These are phyloP conservation scores for Sporothrix euskadiensis DNA, from an alignment of 2,329 filamentous ascomycete species.

Conservation along the genomic window DNA sequence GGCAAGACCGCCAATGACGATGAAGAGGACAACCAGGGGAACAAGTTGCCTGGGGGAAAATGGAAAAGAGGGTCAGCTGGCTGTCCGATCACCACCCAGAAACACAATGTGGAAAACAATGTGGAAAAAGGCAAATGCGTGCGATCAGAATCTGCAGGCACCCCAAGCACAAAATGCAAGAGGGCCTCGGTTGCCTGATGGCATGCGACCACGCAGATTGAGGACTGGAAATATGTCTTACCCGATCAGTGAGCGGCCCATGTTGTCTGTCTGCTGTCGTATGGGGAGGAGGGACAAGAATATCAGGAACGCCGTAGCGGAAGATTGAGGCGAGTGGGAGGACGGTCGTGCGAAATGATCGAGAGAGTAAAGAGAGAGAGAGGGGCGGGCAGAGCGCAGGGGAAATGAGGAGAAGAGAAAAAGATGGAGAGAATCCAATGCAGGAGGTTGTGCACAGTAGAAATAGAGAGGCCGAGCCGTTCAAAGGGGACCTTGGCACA, in stretches of 20 bases:
- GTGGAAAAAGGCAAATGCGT: not conserved
- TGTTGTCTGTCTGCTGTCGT: not conserved
- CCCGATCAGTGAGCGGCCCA: conserved; percentile 20
- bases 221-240: not conserved
- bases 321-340: not conserved
- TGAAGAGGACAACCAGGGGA: conserved; percentile 65
- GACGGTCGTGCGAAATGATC: not conserved
- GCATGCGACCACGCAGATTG: not conserved
- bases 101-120: not conserved
- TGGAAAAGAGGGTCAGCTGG: not conserved
- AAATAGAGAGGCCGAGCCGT: not conserved
- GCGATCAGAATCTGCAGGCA: not conserved
- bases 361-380: not conserved
- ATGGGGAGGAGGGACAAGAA: not conserved
- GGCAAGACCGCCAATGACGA: conserved; percentile 56
- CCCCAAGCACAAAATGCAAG: not conserved
- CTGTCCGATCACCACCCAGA: not conserved
- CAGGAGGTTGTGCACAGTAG: not conserved
- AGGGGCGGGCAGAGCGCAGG: no score
- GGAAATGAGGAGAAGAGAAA: not conserved
- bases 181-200: not conserved
- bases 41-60: conserved; percentile 55
- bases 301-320: not conserved
- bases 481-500: not conserved
- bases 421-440: not conserved